phyloP scores from a whole-genome alignment of 768 basidiomycete genomes.

The Macrolepiota fuliginosa region DNA sequence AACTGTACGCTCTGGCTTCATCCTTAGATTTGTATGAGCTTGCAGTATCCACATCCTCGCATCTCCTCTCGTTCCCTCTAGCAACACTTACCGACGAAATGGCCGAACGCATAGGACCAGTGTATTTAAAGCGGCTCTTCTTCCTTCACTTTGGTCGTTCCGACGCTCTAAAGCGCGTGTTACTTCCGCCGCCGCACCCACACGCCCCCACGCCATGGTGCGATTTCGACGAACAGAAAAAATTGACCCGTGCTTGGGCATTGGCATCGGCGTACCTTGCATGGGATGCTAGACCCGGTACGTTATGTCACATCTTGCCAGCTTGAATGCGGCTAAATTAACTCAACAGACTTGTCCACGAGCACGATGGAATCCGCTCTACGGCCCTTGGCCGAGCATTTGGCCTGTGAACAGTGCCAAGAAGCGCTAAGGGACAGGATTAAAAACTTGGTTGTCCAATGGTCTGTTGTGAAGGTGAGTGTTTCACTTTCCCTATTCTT shows the following conservation, averaged over 20 bases:
- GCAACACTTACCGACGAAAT: constrained; percentile 68
- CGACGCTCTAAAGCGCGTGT: constrained; percentile 77
- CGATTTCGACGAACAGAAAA: constrained; percentile 77
- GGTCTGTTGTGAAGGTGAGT: constrained; percentile 74
- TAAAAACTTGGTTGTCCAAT: constrained; percentile 66
- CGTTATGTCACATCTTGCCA: constrained; percentile 16
- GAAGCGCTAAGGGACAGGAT: constrained; percentile 61
- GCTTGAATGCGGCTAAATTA: constrained; percentile 14
- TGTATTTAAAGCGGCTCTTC: constrained; percentile 79
- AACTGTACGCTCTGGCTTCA: constrained; percentile 72
- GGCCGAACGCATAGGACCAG: constrained; percentile 66
- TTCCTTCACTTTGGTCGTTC: constrained; percentile 81
- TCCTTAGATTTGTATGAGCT: constrained; percentile 66
- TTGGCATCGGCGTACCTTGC: constrained; percentile 79
- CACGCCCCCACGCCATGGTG: constrained; percentile 70
- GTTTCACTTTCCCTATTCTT: background rate
- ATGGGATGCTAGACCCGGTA: constrained; percentile 82
- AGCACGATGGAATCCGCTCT: constrained; percentile 71
- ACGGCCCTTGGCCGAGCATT: constrained; percentile 63
- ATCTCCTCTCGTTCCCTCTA: constrained; percentile 71
- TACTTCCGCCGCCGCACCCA: constrained; percentile 71
- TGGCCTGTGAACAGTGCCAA: constrained; percentile 70
- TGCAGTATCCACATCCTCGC: constrained; percentile 71
- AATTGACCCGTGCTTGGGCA: constrained; percentile 77
- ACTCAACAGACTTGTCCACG: constrained; percentile 62